Conservation (phyloP, 202 grass and related monocot species). For the Tripidium arundinaceum region DNA sequence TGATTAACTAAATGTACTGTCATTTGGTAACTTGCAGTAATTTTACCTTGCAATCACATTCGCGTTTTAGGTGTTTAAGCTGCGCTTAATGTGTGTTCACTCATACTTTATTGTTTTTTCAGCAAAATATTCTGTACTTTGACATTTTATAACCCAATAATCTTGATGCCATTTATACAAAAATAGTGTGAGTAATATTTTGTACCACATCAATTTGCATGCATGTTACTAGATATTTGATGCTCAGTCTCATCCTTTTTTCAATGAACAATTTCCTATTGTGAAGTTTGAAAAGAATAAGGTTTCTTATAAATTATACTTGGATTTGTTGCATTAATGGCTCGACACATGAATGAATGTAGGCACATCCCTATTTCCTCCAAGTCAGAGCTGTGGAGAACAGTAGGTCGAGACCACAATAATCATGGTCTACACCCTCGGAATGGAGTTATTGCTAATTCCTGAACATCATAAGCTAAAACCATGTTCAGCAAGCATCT, state of each 20-base stretch:
- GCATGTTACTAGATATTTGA: background rate
- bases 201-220: slow-evolving; percentile 13
- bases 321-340: slow-evolving; percentile 5
- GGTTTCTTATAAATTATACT: background rate
- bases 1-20: background rate
- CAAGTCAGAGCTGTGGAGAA: slow-evolving; percentile 70
- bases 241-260: slow-evolving; percentile 8
- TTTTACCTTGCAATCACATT: background rate
- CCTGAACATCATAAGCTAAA: slow-evolving; percentile 18
- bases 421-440: background rate
- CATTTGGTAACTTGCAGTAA: background rate
- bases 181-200: background rate
- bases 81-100: background rate
- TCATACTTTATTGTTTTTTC: background rate
- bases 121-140: background rate
- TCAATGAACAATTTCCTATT: background rate
- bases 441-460: slow-evolving; percentile 19
- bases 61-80: background rate
- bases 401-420: slow-evolving; percentile 45
- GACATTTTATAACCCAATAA: background rate
- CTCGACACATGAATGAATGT: background rate
- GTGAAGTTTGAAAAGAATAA: background rate
- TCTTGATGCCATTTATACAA: background rate
- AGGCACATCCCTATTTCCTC: slow-evolving; percentile 69
- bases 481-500: background rate